These are phyloP conservation scores for Camellia japonica DNA, from an alignment of 148 eudicot species.

Conservation along the genomic window DNA sequence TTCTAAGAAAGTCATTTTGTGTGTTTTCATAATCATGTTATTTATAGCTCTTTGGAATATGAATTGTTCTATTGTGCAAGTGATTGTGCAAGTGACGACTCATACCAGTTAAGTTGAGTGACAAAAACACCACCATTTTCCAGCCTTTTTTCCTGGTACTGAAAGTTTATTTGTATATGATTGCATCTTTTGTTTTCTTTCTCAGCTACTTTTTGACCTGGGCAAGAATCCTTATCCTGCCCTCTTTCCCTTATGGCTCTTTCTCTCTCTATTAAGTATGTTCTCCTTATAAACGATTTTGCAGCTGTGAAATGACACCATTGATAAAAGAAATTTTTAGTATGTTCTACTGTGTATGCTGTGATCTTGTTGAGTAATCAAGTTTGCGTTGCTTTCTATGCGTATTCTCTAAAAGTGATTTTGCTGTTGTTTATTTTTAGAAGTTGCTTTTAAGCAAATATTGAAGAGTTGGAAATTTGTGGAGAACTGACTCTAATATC, in stretches of 20 bases:
- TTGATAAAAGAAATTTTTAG: not conserved
- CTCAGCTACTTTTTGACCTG: not conserved
- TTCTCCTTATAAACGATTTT: not conserved
- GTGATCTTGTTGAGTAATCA: not conserved
- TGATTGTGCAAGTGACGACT: not conserved
- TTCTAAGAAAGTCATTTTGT: not conserved
- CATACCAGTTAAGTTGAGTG: not conserved
- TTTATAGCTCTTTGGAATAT: not conserved
- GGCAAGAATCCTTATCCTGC: not conserved
- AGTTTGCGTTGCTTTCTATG: not conserved
- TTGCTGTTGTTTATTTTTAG: not conserved
- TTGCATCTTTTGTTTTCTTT: not conserved
- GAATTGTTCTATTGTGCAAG: not conserved
- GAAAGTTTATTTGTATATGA: not conserved
- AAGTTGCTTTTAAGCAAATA: not conserved
- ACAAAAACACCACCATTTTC: not conserved
- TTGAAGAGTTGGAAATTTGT: not conserved
- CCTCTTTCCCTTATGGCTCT: not conserved
- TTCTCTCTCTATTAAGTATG: not conserved
- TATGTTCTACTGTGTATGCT: not conserved
- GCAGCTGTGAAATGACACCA: not conserved
- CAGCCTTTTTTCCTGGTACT: not conserved
- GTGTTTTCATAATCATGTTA: not conserved
- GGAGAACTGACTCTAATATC: not conserved
- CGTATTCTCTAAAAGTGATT: not conserved